A percentile compares a stretch with the other conserved stretches of the same genome.
These are phyloP conservation scores for Penicillium sp. DNA, from an alignment of 2,329 filamentous ascomycete species.

Conservation along the genomic window DNA sequence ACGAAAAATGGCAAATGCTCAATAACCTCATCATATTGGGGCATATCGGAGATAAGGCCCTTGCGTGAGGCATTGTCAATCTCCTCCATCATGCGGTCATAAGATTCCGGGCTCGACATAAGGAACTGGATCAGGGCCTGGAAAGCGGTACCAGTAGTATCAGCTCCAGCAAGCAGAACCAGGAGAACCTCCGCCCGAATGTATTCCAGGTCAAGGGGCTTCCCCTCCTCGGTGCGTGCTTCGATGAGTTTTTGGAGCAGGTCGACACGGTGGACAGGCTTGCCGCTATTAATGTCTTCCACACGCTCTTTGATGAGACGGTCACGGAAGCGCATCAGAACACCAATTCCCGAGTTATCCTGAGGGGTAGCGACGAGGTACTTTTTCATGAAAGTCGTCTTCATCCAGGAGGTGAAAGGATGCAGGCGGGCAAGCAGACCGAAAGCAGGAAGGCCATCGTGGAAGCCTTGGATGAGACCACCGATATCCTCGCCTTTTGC, in stretches of 20 bases:
- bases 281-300: conserved; percentile 53
- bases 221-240: conserved; percentile 49
- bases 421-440: conserved; percentile 58
- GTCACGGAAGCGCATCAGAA: conserved; percentile 63
- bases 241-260: conserved; percentile 58
- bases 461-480: conserved; percentile 59
- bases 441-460: conserved; percentile 57
- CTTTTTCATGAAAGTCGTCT: conserved; percentile 57
- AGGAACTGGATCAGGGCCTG: conserved; percentile 53
- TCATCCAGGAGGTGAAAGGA: conserved; percentile 60
- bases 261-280: conserved; percentile 52
- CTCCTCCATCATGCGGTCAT: conserved; percentile 53
- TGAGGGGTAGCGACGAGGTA: conserved; percentile 59
- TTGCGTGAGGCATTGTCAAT: conserved; percentile 46
- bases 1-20: conserved; percentile 53
- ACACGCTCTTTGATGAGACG: conserved; percentile 55
- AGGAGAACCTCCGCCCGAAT: conserved; percentile 60
- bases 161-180: conserved; percentile 57
- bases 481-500: conserved; percentile 57
- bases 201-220: conserved; percentile 55
- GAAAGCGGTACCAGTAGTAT: conserved; percentile 58
- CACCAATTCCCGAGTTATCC: conserved; percentile 59
- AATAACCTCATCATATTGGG: conserved; percentile 49
- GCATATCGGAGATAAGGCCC: conserved; percentile 38
- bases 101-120: conserved; percentile 44